These are phyloP conservation scores for Ophiostoma novo-ulmi DNA, from an alignment of 2,329 filamentous ascomycete species.

Conservation along the genomic window DNA sequence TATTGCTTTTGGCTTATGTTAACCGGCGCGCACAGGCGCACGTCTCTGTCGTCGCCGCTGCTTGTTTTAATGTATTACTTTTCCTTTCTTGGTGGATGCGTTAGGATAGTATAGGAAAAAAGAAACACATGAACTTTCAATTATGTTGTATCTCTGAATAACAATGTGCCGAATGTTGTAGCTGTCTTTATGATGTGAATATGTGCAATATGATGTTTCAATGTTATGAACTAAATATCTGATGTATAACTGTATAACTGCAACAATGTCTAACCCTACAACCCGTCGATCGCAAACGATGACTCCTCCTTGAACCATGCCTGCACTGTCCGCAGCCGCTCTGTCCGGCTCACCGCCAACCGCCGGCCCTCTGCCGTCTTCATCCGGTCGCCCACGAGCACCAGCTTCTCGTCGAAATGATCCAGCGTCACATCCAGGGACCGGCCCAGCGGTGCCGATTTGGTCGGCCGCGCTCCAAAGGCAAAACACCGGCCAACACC, in stretches of 20 bases:
- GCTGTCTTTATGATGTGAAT: background rate
- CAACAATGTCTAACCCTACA: background rate
- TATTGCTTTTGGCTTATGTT: background rate
- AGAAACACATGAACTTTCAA: background rate
- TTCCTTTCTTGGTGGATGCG: constrained; percentile 1
- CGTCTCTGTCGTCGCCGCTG: background rate
- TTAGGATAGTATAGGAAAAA: constrained; percentile 5
- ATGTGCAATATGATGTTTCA: background rate
- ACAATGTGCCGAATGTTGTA: no score
- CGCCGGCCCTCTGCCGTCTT: constrained; percentile 54
- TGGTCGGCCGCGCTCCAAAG: constrained; percentile 61
- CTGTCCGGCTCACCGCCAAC: constrained; percentile 51
- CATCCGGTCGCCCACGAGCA: constrained; percentile 60
- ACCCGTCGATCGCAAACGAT: constrained; percentile 21
- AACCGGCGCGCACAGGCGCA: background rate
- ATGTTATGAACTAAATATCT: no score
- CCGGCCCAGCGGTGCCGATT: constrained; percentile 34
- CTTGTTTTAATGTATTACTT: background rate
- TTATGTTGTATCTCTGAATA: no score
- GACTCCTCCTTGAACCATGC: constrained; percentile 56
- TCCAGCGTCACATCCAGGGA: constrained; percentile 61
- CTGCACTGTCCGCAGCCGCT: constrained; percentile 49
- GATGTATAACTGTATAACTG: no score
- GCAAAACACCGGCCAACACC: constrained; percentile 76
- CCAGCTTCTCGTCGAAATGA: constrained; percentile 73